These are phyloP conservation scores for Bipolaris zeicola DNA, from an alignment of 2,329 filamentous ascomycete species.

Conservation along the genomic window DNA sequence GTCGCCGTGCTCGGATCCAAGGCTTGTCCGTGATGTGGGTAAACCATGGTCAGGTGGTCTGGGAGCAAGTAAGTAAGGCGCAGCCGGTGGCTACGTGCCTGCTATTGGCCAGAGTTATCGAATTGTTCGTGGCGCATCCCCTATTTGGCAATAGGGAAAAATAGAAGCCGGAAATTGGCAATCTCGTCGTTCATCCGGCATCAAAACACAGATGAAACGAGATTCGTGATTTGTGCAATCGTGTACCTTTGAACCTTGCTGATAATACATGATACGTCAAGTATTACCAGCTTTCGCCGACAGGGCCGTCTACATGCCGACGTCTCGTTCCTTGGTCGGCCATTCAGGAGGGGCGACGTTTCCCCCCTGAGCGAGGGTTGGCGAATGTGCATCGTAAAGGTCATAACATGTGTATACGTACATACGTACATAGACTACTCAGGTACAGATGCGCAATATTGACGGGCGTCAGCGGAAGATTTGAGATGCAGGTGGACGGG, in stretches of 20 bases:
- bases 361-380: slow-evolving; percentile 1
- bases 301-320: not conserved
- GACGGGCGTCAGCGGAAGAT: slow-evolving; percentile 6
- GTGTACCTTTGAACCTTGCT: slow-evolving; percentile 10
- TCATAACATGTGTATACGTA: slow-evolving; percentile 1
- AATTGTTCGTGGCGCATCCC: slow-evolving; percentile 5
- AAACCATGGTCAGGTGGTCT: slow-evolving; percentile 5
- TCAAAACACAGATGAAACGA: slow-evolving; percentile 19
- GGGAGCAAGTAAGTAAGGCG: slow-evolving; percentile 12
- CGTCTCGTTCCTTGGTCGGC: not conserved
- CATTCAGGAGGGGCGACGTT: not conserved
- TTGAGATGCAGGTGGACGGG: slow-evolving; percentile 6
- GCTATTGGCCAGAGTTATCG: slow-evolving; percentile 11
- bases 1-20: slow-evolving; percentile 11
- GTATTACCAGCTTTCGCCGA: slow-evolving; percentile 1
- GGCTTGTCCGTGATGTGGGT: slow-evolving; percentile 8
- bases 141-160: slow-evolving; percentile 2
- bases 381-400: slow-evolving; percentile 6
- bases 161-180: slow-evolving; percentile 17
- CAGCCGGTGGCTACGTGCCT: slow-evolving; percentile 9
- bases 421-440: not conserved
- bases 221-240: slow-evolving; percentile 19
- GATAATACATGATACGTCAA: slow-evolving; percentile 7
- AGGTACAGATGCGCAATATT: slow-evolving; percentile 13
- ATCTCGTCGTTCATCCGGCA: slow-evolving; percentile 13